A percentile compares a stretch with the other conserved stretches of the same genome.
These are phyloP conservation scores for Tetracentron sinense DNA, from an alignment of 164 flowering plant genomes.

Conservation along the genomic window DNA sequence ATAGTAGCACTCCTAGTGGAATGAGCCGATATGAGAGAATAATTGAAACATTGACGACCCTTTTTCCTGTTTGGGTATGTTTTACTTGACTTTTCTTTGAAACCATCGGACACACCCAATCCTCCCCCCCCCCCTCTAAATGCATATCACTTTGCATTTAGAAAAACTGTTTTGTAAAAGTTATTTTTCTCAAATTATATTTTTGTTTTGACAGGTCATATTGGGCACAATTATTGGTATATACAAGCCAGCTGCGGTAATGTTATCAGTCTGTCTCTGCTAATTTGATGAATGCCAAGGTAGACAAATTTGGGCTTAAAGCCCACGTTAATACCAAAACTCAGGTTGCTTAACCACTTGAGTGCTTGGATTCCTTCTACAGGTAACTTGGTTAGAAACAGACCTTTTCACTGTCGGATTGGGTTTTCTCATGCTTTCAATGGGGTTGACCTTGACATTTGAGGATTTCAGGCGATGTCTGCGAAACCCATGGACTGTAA, in stretches of 20 bases:
- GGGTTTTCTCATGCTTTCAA: constrained; percentile 98
- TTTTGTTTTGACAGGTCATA: constrained; percentile 55
- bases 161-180: background rate
- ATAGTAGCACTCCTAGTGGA: constrained; percentile 42
- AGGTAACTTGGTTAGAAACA: constrained; percentile 97
- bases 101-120: constrained; percentile 5
- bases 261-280: constrained; percentile 4
- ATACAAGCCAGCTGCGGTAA: constrained; percentile 89
- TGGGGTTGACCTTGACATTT: constrained; percentile 96
- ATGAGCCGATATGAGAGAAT: constrained; percentile 67
- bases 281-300: background rate
- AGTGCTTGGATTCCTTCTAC: constrained; percentile 17
- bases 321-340: background rate
- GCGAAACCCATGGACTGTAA: constrained; percentile 98
- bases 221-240: constrained; percentile 86
- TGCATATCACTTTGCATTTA: background rate
- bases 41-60: constrained; percentile 85
- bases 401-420: constrained; percentile 89
- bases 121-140: background rate
- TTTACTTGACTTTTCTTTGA: background rate
- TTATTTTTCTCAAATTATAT: background rate
- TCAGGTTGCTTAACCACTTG: constrained; percentile 9
- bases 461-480: constrained; percentile 91
- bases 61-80: constrained; percentile 95
- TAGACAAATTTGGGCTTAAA: background rate